Percentiles rank a stretch among this genome's conserved stretches.
These are phyloP conservation scores for Fraxinus dipetala DNA, from an alignment of 305 asterid species.

Conservation along the genomic window DNA sequence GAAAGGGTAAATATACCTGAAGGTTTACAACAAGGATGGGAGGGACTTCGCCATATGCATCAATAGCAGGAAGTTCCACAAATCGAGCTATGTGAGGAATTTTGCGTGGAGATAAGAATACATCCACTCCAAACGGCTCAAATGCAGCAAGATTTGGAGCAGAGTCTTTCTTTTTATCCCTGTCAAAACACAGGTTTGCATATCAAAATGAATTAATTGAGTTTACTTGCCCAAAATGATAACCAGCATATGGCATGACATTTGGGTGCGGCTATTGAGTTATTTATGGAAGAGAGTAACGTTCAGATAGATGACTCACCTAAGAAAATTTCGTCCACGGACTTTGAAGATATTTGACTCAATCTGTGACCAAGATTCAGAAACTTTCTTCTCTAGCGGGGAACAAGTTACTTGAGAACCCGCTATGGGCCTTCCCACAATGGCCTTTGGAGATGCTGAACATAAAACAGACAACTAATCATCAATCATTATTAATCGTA, in stretches of 20 bases:
- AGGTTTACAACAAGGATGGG: slow-evolving; percentile 84
- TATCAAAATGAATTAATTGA: not conserved
- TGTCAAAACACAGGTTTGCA: slow-evolving; percentile 33
- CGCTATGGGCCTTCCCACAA: slow-evolving; percentile 69
- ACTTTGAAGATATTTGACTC: slow-evolving; percentile 75
- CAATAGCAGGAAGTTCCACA: slow-evolving; percentile 77
- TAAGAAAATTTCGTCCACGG: slow-evolving; percentile 64
- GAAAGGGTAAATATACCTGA: slow-evolving; percentile 53
- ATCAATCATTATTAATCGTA: not conserved
- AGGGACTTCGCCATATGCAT: slow-evolving; percentile 61
- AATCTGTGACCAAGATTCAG: slow-evolving; percentile 68
- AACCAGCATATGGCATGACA: not conserved
- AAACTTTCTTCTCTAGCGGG: slow-evolving; percentile 59
- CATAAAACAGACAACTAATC: slow-evolving; percentile 16
- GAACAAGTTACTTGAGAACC: slow-evolving; percentile 77
- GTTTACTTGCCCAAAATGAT: not conserved
- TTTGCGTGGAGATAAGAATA: slow-evolving; percentile 77
- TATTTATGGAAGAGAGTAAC: not conserved
- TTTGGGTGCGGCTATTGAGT: not conserved
- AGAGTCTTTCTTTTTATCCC: slow-evolving; percentile 90
- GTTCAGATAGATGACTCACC: slow-evolving; percentile 36
- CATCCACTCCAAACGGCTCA: slow-evolving; percentile 82
- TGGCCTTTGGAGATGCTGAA: slow-evolving; percentile 59
- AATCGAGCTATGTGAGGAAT: slow-evolving; percentile 79
- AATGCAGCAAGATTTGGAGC: slow-evolving; percentile 68